Base-by-base conservation (phyloP, 331 rosid genomes). In the Acacia pycnantha region DNA sequence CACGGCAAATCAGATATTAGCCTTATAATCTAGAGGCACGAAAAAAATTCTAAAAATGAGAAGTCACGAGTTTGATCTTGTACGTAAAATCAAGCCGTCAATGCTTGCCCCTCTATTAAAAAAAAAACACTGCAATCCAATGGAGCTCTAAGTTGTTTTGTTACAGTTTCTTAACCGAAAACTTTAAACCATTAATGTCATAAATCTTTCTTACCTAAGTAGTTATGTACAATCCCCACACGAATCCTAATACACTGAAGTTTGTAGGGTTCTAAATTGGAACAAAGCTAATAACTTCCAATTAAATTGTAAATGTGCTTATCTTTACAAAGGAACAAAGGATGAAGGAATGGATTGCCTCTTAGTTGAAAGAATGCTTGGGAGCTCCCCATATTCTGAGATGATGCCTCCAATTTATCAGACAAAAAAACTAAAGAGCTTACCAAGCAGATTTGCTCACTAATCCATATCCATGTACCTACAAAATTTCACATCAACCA, bases 321-420 rank as follows among this genome's bases (percentile, higher is more conserved):
- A 78, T 89, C 91, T 90, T 74, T 85, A 88, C 81, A 58, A 22
- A 58, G 26, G 61, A 53, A 18, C 61, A 53, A 53, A 21, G 29
- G 65, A 58, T 58, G 15, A 58, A 22, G 29, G 65, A 54, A 90
- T 92, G 95, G 89, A 90, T 76, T 89, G 97, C 89, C 92, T 92
- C 79, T 73, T 86, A 58, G 92, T 77, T 78, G 84, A 84, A 24
- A 87, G 97, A 88, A 86, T 88, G 89, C 89, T 90, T 15, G 80
- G 81, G 51, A 85, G 72, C 68, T 90, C 97, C 80, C 94, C 97
- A 13, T 94, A 92, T 82, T 74, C 88, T 50, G 95, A 89, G 82
- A 48, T 88, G 81, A 68, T 81, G 21, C 87, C 92, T 40, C 90
- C 93, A 80, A 22, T 53, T 74, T 87, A 82, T 78, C 92, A 89